phyloP scores from a whole-genome alignment of 2,329 filamentous ascomycete species.

The Aspergillus sojae region DNA sequence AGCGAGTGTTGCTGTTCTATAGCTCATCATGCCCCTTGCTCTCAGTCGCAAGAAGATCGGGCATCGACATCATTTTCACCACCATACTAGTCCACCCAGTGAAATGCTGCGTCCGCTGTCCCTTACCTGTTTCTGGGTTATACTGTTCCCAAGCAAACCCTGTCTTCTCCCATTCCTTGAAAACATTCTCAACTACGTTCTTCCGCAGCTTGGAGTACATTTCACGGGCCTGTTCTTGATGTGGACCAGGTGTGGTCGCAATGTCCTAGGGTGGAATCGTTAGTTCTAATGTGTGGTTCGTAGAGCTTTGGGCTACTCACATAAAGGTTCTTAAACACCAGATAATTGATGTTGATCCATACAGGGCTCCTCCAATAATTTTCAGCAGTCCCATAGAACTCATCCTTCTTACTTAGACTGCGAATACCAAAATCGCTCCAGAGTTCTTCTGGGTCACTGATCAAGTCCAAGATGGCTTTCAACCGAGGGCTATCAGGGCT shows the following conservation, averaged over 20 bases:
- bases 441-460: conserved; percentile 80
- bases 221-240: conserved; percentile 67
- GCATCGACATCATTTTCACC: conserved; percentile 96
- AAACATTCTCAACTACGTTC: conserved; percentile 89
- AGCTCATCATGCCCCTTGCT: conserved; percentile 52
- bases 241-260: conserved; percentile 66
- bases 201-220: conserved; percentile 76
- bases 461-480: conserved; percentile 72
- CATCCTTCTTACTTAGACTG: conserved; percentile 80
- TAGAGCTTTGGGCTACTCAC: conserved; percentile 55
- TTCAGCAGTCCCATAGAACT: conserved; percentile 85
- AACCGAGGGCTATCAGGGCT: conserved; percentile 73
- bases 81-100: conserved; percentile 99
- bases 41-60: conserved; percentile 57
- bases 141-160: conserved; percentile 99
- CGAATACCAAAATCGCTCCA: conserved; percentile 89
- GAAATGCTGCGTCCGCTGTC: conserved; percentile 97
- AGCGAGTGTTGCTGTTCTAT: conserved; percentile 30
- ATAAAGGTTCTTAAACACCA: conserved; percentile 75
- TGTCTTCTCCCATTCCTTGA: conserved; percentile 82
- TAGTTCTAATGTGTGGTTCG: conserved; percentile 9
- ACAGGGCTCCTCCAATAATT: conserved; percentile 97
- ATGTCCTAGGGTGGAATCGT: conserved; percentile 56
- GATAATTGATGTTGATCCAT: conserved; percentile 96
- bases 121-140: conserved; percentile 85